Base-by-base conservation (phyloP, 805 yeast species). In the Candida adriatica region DNA sequence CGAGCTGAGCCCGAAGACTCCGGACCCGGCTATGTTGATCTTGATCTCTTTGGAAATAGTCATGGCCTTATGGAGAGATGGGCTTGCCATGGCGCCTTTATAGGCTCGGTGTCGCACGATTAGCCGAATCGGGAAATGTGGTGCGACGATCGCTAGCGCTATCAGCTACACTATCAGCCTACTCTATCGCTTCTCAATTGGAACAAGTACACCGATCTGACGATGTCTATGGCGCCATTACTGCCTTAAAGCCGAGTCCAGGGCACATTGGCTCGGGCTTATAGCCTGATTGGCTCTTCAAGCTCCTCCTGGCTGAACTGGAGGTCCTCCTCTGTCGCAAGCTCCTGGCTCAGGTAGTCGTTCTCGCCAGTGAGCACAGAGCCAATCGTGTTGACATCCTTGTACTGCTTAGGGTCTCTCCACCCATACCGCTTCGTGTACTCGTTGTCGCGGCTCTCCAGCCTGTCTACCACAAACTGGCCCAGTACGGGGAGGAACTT, bases 1-100 rank as follows among this genome's bases (percentile, higher is more conserved):
- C 4, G 65, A 57, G 16, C 75, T 66, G 13, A 72, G 52, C 2
- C 79, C 79, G 46, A 68, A 70, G 8, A 66, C 72, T 23, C 79
- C 78, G 6, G 72, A 64, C n/a, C 79, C 79, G 9, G 69, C 61
- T 20, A 72, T 56, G 21, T 64, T 52, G 22, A 69, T 58, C 30
- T 46, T 48, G 8, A 39, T 18, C 13, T 26, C n/a, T 17, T 26
- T 34, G n/a, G n/a, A n/a, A n/a, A n/a, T n/a, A n/a, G n/a, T n/a
- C n/a, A n/a, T n/a, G n/a, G n/a, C n/a, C n/a, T n/a, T n/a, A n/a
- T n/a, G n/a, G n/a, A n/a, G n/a, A n/a, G n/a, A n/a, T n/a, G n/a
- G n/a, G n/a, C n/a, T n/a, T n/a, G n/a, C n/a, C n/a, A n/a, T n/a
- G n/a, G n/a, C n/a, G n/a, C n/a, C n/a, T n/a, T n/a, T n/a, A n/a